A percentile compares a stretch with the other conserved stretches of the same genome.
These are phyloP conservation scores for Aureobasidium pullulans DNA, from an alignment of 2,329 filamentous ascomycete genomes.

Conservation along the genomic window DNA sequence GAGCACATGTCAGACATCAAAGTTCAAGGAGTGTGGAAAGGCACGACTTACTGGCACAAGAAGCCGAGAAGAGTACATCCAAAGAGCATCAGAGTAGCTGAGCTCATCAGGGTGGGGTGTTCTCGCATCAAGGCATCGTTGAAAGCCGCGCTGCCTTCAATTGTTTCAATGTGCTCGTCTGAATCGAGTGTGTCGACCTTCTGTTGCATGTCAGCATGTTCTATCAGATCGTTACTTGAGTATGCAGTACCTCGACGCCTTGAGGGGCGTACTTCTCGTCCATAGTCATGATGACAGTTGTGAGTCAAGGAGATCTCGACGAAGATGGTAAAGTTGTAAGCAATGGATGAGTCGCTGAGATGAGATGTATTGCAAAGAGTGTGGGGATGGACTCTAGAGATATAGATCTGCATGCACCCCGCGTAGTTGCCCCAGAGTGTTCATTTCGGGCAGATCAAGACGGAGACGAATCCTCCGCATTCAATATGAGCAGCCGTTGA, in stretches of 20 bases:
- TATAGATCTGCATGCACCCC: constrained; percentile 13
- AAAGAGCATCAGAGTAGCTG: constrained; percentile 19
- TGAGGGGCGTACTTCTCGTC: neutral
- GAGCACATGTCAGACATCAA: too few relatives aligned
- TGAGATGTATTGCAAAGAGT: neutral
- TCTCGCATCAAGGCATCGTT: constrained; percentile 50
- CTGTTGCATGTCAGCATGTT: neutral
- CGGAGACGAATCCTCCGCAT: constrained; percentile 1
- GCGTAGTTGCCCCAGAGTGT: neutral
- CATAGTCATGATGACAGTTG: neutral
- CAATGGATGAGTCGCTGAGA: neutral
- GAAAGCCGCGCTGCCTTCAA: constrained; percentile 47
- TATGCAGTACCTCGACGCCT: neutral
- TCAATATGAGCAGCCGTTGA: neutral
- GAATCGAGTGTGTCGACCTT: neutral
- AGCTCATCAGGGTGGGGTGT: constrained; percentile 28
- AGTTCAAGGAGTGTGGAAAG: too few relatives aligned
- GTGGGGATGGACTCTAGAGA: neutral
- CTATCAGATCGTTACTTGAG: neutral
- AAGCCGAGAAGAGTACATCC: constrained; percentile 17
- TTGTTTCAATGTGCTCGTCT: constrained; percentile 33
- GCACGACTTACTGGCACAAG: constrained; percentile 23
- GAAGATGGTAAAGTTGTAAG: neutral
- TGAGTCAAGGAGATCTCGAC: neutral
- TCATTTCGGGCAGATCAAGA: neutral